Evolutionary conservation across 164 flowering plant genomes (phyloP).

Genomic region (Stephania yunnanensis): DNA sequence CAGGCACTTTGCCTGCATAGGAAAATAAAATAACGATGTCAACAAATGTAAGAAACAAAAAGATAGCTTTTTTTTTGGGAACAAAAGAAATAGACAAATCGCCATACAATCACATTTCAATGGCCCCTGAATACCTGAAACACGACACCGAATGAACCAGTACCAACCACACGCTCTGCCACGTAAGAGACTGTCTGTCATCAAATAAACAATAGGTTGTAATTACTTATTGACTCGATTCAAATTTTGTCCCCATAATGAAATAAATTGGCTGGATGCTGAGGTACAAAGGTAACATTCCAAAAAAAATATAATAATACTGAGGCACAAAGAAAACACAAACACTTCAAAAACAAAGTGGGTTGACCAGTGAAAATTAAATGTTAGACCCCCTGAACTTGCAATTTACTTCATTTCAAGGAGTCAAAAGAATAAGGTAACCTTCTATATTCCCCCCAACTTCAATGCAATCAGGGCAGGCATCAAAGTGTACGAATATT

Average conservation of each 20-base stretch:
- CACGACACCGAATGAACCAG: conserved; percentile 99
- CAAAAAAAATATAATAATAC: not conserved
- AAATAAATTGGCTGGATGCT: not conserved
- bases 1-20: conserved; percentile 76
- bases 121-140: conserved; percentile 61
- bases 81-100: not conserved
- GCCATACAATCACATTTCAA: not conserved
- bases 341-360: too few relatives aligned
- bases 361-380: not conserved
- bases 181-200: conserved; percentile 82
- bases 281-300: not conserved
- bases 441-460: not conserved
- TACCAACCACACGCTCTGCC: conserved; percentile 98
- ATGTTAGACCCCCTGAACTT: not conserved
- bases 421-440: not conserved
- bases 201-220: conserved; percentile 1
- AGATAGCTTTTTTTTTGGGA: not conserved
- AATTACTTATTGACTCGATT: not conserved
- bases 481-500: not conserved
- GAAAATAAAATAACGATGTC: not conserved
- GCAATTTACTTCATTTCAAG: not conserved
- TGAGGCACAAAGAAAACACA: not conserved
- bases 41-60: not conserved
- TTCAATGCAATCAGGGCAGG: not conserved
- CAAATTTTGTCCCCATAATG: not conserved